Evolutionary conservation across 164 flowering plant genomes (phyloP), one percentile per base, ranked within the genome.

Genomic region (Cinnamomum chago): DNA sequence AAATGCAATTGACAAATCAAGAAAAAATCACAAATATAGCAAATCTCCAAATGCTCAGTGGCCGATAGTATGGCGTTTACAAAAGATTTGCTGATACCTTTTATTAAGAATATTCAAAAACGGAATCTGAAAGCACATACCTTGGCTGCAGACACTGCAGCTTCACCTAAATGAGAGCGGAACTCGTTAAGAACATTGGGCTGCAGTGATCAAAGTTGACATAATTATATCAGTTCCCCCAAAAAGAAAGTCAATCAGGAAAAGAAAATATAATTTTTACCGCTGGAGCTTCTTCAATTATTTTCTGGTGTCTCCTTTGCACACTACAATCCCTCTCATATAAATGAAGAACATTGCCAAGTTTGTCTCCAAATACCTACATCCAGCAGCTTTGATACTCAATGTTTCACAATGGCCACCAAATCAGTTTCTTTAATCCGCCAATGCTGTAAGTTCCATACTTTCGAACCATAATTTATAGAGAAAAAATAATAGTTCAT

Each of bases 201-300:
- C 99, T 95, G 98, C 97, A 90, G 22, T 60, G 76, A 81, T 50
- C 74, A 35, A 52, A 76, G 72, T 51, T 20, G 74, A 76, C 74
- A 81, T 68, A 72, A 76, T 14, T 70, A n/a, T 22, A 70, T 71
- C 6, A 81, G 70, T 75, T 62, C 68, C 75, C 47, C 28, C 33
- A 73, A n/a, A 3, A 71, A 35, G 75, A 74, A 76, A 65, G 24
- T 30, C 25, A 77, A 81, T 20, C 9, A 62, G 68, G 55, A 79
- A 75, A 22, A 35, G 51, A 55, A 76, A 71, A 78, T 51, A n/a
- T 17, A 73, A 76, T 71, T 66, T 74, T 83, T 91, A 95, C 99
- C 78, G 99, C 99, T 58, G 98, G 99, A 75, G 99, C 99, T 89
- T 96, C 99, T 85, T 96, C 99, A 76, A 96, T 96, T 69, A 96